Evolutionary conservation across 192 early-diverging fungal species (phyloP).

Genomic region (Mortierella hygrophila): DNA sequence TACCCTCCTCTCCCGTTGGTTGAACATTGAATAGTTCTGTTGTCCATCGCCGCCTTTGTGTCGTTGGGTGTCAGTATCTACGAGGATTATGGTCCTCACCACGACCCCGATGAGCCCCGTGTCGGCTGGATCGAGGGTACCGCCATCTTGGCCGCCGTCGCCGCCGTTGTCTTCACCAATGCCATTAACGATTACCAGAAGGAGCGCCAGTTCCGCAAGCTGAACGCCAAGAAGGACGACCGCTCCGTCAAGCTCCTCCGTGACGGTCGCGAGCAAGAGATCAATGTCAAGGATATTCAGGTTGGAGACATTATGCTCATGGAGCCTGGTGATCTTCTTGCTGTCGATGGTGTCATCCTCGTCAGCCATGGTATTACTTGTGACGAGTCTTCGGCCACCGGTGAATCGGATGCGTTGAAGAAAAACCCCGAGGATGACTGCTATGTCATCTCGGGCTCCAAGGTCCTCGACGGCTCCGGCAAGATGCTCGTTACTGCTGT

Average conservation of each 20-base stretch:
- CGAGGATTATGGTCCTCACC: constrained; percentile 76
- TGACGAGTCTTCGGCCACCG: constrained; percentile 94
- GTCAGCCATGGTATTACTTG: constrained; percentile 83
- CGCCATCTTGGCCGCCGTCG: constrained; percentile 87
- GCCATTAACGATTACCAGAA: constrained; percentile 94
- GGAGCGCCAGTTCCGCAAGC: constrained; percentile 89
- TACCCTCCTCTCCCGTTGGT: neutral
- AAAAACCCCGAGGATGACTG: constrained; percentile 80
- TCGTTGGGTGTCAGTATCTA: constrained; percentile 90
- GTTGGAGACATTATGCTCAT: constrained; percentile 92
- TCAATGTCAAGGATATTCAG: constrained; percentile 84
- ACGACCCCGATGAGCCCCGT: constrained; percentile 76
- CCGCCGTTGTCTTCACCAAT: constrained; percentile 91
- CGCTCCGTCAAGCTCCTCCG: constrained; percentile 81
- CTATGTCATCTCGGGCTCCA: constrained; percentile 92
- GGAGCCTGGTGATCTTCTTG: constrained; percentile 93
- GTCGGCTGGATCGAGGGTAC: constrained; percentile 83
- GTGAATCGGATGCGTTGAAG: constrained; percentile 88
- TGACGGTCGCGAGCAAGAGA: constrained; percentile 77
- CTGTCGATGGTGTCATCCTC: constrained; percentile 92
- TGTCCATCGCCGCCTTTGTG: constrained; percentile 87
- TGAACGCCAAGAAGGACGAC: constrained; percentile 90
- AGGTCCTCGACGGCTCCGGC: constrained; percentile 92
- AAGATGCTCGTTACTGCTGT: constrained; percentile 87
- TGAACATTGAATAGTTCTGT: constrained; percentile 70